Percentiles rank a stretch among this genome's conserved stretches.
phyloP scores from a whole-genome alignment of 305 asterid genomes.

The Fraxinus nigra region DNA sequence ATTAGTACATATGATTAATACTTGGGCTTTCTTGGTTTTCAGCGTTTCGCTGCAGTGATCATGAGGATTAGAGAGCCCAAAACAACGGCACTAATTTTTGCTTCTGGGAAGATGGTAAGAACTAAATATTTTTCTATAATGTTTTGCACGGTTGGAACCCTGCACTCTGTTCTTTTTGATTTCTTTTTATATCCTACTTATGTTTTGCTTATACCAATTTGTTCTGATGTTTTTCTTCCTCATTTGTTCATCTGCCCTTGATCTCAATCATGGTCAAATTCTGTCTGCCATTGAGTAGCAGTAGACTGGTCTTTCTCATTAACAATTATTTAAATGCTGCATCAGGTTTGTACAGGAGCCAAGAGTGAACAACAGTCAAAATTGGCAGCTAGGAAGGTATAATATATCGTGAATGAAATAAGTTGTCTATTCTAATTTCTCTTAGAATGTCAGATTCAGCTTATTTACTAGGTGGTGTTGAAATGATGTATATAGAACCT shows the following conservation, averaged over 20 bases:
- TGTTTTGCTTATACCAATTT: neutral
- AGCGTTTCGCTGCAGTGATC: conserved; percentile 96
- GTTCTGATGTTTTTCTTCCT: neutral
- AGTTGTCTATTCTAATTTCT: neutral
- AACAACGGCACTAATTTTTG: conserved; percentile 80
- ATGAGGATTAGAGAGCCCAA: conserved; percentile 89
- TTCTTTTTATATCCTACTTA: neutral
- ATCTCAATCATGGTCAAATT: neutral
- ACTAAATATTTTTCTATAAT: neutral
- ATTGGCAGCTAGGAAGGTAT: conserved; percentile 73
- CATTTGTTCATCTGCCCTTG: neutral
- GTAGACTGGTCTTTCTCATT: neutral
- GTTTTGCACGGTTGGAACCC: neutral
- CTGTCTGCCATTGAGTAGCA: neutral
- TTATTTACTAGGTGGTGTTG: neutral
- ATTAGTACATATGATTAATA: conserved; percentile 4
- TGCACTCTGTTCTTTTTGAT: neutral
- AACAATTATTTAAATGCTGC: conserved; percentile 16
- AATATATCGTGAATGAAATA: neutral
- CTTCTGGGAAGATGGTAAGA: conserved; percentile 87
- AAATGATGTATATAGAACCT: conserved; percentile 2
- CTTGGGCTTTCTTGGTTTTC: conserved; percentile 27
- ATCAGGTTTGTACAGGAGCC: conserved; percentile 76
- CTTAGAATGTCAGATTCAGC: neutral
- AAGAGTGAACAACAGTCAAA: conserved; percentile 76